These are phyloP conservation scores for Beauveria rudraprayagi DNA, from an alignment of 2,329 filamentous ascomycete genomes.

Conservation along the genomic window DNA sequence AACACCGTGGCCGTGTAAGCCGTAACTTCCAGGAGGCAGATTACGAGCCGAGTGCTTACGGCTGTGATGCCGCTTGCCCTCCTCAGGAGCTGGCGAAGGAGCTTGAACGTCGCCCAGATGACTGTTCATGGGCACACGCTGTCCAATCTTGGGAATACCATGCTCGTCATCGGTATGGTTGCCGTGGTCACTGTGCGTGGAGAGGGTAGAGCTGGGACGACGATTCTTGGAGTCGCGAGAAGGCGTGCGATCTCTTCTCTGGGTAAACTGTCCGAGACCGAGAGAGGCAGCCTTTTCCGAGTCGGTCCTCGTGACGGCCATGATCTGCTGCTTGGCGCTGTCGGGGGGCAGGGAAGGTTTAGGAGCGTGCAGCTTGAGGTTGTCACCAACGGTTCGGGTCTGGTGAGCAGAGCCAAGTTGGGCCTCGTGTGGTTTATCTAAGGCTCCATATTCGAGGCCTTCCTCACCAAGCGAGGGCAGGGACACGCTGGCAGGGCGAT, in stretches of 20 bases:
- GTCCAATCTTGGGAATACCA: constrained; percentile 86
- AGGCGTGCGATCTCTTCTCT: constrained; percentile 40
- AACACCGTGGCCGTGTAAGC: constrained; percentile 80
- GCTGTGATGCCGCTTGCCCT: constrained; percentile 48
- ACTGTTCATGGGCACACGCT: constrained; percentile 87
- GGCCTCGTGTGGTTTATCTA: constrained; percentile 34
- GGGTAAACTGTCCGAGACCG: constrained; percentile 64
- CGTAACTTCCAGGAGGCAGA: constrained; percentile 80
- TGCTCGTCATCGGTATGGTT: constrained; percentile 61
- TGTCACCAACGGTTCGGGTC: constrained; percentile 68
- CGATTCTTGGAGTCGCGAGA: constrained; percentile 50
- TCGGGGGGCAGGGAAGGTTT: constrained; percentile 75
- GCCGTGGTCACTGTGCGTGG: constrained; percentile 41
- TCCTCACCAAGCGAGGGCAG: constrained; percentile 85
- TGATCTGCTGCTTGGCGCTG: constrained; percentile 76
- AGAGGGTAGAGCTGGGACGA: constrained; percentile 53
- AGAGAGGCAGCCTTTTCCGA: constrained; percentile 80
- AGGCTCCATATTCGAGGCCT: constrained; percentile 73
- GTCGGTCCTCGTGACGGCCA: constrained; percentile 81
- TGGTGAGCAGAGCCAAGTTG: constrained; percentile 52
- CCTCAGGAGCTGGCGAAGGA: constrained; percentile 56
- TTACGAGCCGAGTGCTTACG: constrained; percentile 66
- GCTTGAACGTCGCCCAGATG: constrained; percentile 94
- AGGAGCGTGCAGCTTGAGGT: constrained; percentile 81
- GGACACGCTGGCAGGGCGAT: constrained; percentile 67